These are phyloP conservation scores for Polyrhizophydium stewartii DNA, from an alignment of 371 early-diverging fungal species.

Conservation along the genomic window DNA sequence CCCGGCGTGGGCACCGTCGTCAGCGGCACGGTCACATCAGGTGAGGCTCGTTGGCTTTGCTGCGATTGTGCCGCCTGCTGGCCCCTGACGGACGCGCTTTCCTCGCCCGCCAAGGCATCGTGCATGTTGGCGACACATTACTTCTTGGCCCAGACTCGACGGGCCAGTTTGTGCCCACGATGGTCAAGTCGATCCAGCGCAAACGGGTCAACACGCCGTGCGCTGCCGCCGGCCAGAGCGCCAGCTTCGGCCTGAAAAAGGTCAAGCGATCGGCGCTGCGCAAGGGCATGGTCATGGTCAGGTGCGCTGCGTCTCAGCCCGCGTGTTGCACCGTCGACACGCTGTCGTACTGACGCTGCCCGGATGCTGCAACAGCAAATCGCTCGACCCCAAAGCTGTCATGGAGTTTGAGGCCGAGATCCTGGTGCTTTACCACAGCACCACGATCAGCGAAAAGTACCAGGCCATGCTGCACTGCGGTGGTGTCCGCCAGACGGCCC, in stretches of 20 bases:
- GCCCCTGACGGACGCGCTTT: constrained; percentile 1
- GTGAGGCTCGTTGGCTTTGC: neutral
- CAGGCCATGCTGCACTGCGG: constrained; percentile 95
- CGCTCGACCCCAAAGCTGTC: constrained; percentile 56
- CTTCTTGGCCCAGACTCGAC: constrained; percentile 80
- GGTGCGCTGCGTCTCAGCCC: constrained; percentile 31
- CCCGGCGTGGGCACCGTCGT: constrained; percentile 58
- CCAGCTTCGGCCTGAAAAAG: constrained; percentile 82
- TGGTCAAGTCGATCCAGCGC: constrained; percentile 83
- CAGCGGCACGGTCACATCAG: constrained; percentile 72
- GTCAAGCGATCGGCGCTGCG: constrained; percentile 70
- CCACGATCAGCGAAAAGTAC: constrained; percentile 82
- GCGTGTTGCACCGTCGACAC: constrained; percentile 32
- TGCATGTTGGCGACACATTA: constrained; percentile 79
- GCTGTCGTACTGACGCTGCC: constrained; percentile 1
- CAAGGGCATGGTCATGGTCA: constrained; percentile 86
- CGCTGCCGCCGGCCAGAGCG: constrained; percentile 80
- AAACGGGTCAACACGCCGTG: constrained; percentile 76
- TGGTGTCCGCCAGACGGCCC: constrained; percentile 83
- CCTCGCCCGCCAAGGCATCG: constrained; percentile 42
- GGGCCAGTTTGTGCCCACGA: constrained; percentile 71
- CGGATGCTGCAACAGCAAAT: constrained; percentile 21
- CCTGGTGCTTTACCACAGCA: constrained; percentile 82
- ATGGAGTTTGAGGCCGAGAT: constrained; percentile 87
- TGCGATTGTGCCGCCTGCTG: constrained; percentile 47